phyloP scores from a whole-genome alignment of 768 basidiomycete species.

The Psilocybe cubensis region DNA sequence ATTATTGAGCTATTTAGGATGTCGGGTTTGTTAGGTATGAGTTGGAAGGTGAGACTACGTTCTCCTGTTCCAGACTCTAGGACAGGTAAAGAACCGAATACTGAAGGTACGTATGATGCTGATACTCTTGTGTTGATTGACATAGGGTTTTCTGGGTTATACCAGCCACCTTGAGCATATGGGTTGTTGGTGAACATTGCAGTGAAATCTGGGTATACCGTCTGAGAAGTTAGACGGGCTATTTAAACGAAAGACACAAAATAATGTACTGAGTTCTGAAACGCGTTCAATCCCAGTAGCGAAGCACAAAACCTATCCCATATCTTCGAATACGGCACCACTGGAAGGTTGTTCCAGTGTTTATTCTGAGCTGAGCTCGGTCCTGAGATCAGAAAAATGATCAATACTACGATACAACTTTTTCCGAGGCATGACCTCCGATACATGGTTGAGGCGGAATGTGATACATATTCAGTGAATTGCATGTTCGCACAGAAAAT shows the following conservation, averaged over 20 bases:
- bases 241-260: background rate
- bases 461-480: too few species aligned
- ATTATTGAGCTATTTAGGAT: constrained; percentile 8
- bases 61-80: background rate
- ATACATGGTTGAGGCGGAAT: too few species aligned
- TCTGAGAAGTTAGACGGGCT: background rate
- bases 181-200: constrained; percentile 5
- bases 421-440: too few species aligned
- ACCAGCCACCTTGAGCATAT: constrained; percentile 6
- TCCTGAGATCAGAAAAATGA: too few species aligned
- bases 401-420: too few species aligned
- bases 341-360: too few species aligned
- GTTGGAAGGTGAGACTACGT: constrained; percentile 4
- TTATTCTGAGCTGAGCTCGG: too few species aligned
- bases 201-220: background rate
- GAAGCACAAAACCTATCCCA: too few species aligned
- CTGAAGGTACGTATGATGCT: constrained; percentile 3
- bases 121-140: background rate
- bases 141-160: constrained; percentile 5
- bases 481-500: too few species aligned
- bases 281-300: too few species aligned
- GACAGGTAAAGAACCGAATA: constrained; percentile 10
- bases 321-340: too few species aligned
- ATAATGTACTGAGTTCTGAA: too few species aligned
- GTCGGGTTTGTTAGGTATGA: constrained; percentile 2